Evolutionary conservation across 768 basidiomycete genomes (phyloP), one percentile per base, ranked within the genome.

Genomic region (Steccherinum ochraceum): DNA sequence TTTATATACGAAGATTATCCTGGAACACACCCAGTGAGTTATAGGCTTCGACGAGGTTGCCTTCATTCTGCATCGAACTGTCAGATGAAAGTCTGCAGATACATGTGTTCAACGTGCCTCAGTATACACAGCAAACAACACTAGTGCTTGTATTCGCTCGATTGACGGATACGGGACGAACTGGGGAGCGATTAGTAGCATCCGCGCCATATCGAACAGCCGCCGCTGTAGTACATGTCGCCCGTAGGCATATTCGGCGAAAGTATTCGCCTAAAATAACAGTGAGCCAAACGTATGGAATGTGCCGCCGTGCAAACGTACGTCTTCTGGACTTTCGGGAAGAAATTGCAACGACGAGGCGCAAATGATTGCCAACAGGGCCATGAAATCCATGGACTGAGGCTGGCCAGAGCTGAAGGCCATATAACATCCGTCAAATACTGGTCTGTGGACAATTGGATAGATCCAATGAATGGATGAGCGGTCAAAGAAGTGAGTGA

Each of bases 261-360:
- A 61, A n/a, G 50, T 25, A 2, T 52, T 26, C 3, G 24, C 49
- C 60, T 61, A 40, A 23, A 12, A 12, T n/a, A n/a, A n/a, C n/a
- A n/a, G n/a, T n/a, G n/a, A n/a, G n/a, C n/a, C n/a, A n/a, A n/a
- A 41, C 3, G 3, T 3, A 20, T 11, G 16, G 19, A 42, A n/a
- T n/a, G 23, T 10, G 19, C 3, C 23, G n/a, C n/a, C n/a, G n/a
- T n/a, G n/a, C n/a, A n/a, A 23, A 42, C 59, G 21, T 30, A 61
- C 60, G 12, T 58, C 59, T 43, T 61, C 48, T 13, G 50, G 46
- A 3, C 30, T 52, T 45, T 60, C 57, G 3, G 60, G 59, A 26
- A 61, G 48, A 27, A 61, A 61, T 24, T 61, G 60, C 45, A 61
- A 50, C 16, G 60, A 49, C 4, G 49, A 50, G 24, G 59, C 59